Conservation (phyloP, 2,329 filamentous ascomycete genomes). For the Colletotrichum sp. region DNA sequence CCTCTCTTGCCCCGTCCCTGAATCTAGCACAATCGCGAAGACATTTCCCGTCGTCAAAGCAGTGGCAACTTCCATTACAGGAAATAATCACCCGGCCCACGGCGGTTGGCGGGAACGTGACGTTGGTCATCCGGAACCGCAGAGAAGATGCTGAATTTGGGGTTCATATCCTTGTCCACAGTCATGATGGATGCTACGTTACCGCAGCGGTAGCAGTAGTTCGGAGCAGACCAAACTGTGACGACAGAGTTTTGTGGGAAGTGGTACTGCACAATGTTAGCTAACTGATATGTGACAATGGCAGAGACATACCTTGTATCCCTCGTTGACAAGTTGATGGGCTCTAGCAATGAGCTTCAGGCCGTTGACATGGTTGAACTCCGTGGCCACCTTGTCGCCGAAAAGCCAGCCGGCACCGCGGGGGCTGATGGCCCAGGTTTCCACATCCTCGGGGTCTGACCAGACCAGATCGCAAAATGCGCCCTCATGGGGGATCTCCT, state of each 20-base stretch:
- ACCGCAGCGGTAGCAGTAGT: slow-evolving; percentile 93
- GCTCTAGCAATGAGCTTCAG: slow-evolving; percentile 95
- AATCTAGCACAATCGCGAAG: background rate
- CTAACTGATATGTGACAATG: slow-evolving; percentile 21
- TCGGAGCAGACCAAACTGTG: slow-evolving; percentile 97
- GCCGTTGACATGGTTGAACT: slow-evolving; percentile 96
- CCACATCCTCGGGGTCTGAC: slow-evolving; percentile 96
- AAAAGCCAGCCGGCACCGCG: slow-evolving; percentile 98
- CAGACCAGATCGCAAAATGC: slow-evolving; percentile 98
- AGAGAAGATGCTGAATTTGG: slow-evolving; percentile 91
- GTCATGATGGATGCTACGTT: slow-evolving; percentile 98
- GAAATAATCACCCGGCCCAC: slow-evolving; percentile 75
- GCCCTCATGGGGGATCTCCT: slow-evolving; percentile 97
- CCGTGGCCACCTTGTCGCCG: slow-evolving; percentile 94
- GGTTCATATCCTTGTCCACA: slow-evolving; percentile 81
- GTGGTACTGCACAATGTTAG: slow-evolving; percentile 69
- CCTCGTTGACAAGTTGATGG: slow-evolving; percentile 98
- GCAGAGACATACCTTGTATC: slow-evolving; percentile 76
- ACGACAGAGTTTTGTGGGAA: slow-evolving; percentile 95
- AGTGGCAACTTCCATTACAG: slow-evolving; percentile 44
- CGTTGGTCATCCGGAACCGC: slow-evolving; percentile 87
- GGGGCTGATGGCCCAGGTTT: slow-evolving; percentile 95
- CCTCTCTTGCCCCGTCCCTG: background rate
- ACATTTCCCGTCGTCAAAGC: background rate
- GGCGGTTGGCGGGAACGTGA: slow-evolving; percentile 75